phyloP scores from a whole-genome alignment of 2,329 filamentous ascomycete genomes.

The Diaporthe sp. region DNA sequence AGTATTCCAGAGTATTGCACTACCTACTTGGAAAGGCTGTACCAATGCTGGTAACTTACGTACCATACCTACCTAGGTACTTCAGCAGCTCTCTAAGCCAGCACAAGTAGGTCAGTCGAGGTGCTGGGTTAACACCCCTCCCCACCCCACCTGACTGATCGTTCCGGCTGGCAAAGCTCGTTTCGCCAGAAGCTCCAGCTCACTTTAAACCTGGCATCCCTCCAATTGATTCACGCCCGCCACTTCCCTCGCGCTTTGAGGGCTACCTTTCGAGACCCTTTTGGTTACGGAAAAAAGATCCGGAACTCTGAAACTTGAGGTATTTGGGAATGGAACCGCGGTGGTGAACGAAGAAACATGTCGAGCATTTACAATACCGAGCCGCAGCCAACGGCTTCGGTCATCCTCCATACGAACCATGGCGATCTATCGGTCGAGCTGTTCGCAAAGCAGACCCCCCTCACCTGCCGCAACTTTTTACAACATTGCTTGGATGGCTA shows the following conservation, averaged over 20 bases:
- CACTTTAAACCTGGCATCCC: not conserved
- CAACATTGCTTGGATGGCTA: conserved; percentile 96
- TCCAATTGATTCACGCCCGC: not conserved
- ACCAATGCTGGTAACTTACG: not conserved
- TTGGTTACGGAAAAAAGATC: not conserved
- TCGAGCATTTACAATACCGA: conserved; percentile 94
- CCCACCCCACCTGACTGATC: conserved; percentile 17
- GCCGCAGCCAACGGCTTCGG: conserved; percentile 93
- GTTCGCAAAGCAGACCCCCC: conserved; percentile 93
- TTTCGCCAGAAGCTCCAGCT: conserved; percentile 3
- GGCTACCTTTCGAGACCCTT: not conserved
- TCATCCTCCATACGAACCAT: conserved; percentile 88
- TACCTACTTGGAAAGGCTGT: not conserved
- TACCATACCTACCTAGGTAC: not conserved
- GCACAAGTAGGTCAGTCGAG: not conserved
- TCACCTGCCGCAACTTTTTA: conserved; percentile 94
- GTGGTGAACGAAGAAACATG: conserved; percentile 66
- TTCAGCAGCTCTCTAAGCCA: not conserved
- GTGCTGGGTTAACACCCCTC: not conserved
- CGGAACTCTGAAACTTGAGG: not conserved
- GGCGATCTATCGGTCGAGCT: conserved; percentile 93
- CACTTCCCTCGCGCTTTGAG: not conserved
- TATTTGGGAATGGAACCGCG: not conserved
- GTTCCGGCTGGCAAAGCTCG: conserved; percentile 25
- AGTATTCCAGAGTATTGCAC: not conserved